Evolutionary conservation across 768 basidiomycete species (phyloP).

Genomic region (Hericium coralloides): DNA sequence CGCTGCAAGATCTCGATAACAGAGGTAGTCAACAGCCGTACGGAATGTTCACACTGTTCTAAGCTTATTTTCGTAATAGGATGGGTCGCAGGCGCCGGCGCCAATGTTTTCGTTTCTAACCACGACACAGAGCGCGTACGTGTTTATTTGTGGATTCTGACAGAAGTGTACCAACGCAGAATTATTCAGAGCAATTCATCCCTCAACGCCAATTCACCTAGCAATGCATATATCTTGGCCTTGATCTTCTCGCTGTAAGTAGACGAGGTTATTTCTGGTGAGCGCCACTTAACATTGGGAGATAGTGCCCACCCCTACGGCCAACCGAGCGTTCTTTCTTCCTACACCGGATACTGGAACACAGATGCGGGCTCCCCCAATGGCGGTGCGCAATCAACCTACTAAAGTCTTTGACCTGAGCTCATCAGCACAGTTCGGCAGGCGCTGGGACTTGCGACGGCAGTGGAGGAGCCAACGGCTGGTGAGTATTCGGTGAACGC

Average conservation of each 20-base stretch:
- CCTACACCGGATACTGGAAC: slow-evolving; percentile 38
- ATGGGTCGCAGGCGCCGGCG: slow-evolving; percentile 44
- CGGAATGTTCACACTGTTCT: not conserved
- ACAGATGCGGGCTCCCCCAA: slow-evolving; percentile 55
- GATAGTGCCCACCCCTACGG: slow-evolving; percentile 51
- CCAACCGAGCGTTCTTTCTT: slow-evolving; percentile 53
- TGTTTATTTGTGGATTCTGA: not conserved
- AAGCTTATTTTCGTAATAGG: slow-evolving; percentile 24
- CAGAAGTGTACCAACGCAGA: not conserved
- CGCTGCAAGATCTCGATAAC: slow-evolving; percentile 41
- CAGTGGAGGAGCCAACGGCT: slow-evolving; percentile 45
- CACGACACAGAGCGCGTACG: slow-evolving; percentile 58
- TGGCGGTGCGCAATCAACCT: slow-evolving; percentile 25
- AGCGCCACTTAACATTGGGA: not conserved
- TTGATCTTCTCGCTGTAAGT: slow-evolving; percentile 47
- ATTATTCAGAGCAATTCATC: slow-evolving; percentile 37
- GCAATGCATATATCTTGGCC: slow-evolving; percentile 55
- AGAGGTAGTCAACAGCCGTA: slow-evolving; percentile 26
- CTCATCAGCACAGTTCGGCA: slow-evolving; percentile 6
- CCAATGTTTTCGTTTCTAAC: slow-evolving; percentile 61
- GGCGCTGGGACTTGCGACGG: slow-evolving; percentile 42
- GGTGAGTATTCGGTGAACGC: slow-evolving; percentile 16
- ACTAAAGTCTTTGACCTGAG: not conserved
- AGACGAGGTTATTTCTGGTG: not conserved
- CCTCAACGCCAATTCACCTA: slow-evolving; percentile 49